These are phyloP conservation scores for Porphyrellus cyaneotinctus DNA, from an alignment of 768 basidiomycete species.

Conservation along the genomic window DNA sequence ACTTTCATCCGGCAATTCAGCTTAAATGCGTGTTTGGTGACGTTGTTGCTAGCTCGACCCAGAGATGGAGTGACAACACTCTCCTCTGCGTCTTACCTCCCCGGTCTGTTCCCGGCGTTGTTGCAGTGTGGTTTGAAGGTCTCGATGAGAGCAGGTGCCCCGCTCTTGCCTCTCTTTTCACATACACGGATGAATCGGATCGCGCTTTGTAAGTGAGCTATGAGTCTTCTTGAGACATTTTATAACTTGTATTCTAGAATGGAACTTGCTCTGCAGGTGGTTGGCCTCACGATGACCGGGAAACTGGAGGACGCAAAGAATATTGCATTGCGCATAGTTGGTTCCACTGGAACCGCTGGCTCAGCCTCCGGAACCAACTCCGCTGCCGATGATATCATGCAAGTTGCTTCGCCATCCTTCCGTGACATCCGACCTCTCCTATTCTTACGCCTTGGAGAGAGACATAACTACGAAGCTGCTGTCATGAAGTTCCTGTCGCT, in stretches of 20 bases:
- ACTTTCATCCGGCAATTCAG: conserved; percentile 74
- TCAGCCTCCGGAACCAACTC: conserved; percentile 34
- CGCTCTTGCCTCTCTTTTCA: conserved; percentile 64
- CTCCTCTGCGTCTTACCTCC: conserved; percentile 91
- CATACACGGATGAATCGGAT: conserved; percentile 88
- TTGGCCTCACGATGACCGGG: conserved; percentile 95
- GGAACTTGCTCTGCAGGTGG: conserved; percentile 93
- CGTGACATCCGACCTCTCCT: conserved; percentile 57
- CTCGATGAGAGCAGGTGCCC: conserved; percentile 58
- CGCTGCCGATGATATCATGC: conserved; percentile 47
- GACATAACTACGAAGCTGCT: conserved; percentile 65
- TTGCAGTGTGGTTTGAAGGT: conserved; percentile 86
- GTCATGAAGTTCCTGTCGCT: conserved; percentile 79
- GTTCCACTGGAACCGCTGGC: conserved; percentile 56
- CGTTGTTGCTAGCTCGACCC: conserved; percentile 73
- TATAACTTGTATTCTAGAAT: conserved; percentile 50
- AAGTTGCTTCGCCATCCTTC: conserved; percentile 42
- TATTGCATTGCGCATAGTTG: conserved; percentile 90
- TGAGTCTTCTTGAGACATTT: conserved; percentile 4
- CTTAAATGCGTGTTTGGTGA: conserved; percentile 86
- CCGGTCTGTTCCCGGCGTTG: conserved; percentile 72
- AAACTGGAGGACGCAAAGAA: conserved; percentile 91
- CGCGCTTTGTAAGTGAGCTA: conserved; percentile 66
- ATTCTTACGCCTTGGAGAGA: conserved; percentile 50
- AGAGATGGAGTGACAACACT: conserved; percentile 90